Evolutionary conservation across 2,329 filamentous ascomycete genomes (phyloP).

Genomic region (Neofusicoccum umdonicola): DNA sequence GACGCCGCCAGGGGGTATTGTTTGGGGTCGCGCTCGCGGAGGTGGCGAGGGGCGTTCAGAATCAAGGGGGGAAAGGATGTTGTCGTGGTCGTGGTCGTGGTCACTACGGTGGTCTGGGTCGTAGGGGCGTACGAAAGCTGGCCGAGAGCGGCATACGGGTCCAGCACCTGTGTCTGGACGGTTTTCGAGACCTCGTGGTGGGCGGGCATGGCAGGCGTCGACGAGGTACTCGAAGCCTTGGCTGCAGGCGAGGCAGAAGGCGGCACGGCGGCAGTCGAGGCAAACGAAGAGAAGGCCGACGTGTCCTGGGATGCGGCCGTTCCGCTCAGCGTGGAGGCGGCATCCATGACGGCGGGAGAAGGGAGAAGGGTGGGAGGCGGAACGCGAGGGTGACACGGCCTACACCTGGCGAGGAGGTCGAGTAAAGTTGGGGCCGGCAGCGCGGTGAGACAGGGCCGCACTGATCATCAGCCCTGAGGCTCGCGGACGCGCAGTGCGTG

Average conservation of each 20-base stretch:
- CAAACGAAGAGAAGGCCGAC: slow-evolving; percentile 12
- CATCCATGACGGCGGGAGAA: slow-evolving; percentile 19
- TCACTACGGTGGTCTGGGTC: slow-evolving; percentile 68
- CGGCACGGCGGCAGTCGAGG: slow-evolving; percentile 9
- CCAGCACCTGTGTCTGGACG: slow-evolving; percentile 27
- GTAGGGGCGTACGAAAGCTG: slow-evolving; percentile 63
- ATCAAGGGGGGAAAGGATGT: slow-evolving; percentile 79
- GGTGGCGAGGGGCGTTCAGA: slow-evolving; percentile 68
- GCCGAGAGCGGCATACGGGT: slow-evolving; percentile 48
- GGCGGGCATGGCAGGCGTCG: slow-evolving; percentile 25
- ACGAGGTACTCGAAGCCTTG: slow-evolving; percentile 17
- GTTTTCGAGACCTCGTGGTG: slow-evolving; percentile 28
- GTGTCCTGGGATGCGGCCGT: slow-evolving; percentile 8
- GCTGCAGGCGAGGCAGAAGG: slow-evolving; percentile 6
- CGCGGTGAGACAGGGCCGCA: slow-evolving; percentile 17
- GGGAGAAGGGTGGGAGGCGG: slow-evolving; percentile 20
- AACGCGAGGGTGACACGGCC: slow-evolving; percentile 25
- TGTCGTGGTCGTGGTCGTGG: slow-evolving; percentile 88
- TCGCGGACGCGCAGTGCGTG: slow-evolving; percentile 7
- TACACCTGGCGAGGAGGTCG: slow-evolving; percentile 18
- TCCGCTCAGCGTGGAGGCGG: slow-evolving; percentile 17
- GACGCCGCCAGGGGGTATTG: slow-evolving; percentile 84
- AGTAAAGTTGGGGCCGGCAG: slow-evolving; percentile 18
- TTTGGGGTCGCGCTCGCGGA: slow-evolving; percentile 75
- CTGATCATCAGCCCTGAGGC: slow-evolving; percentile 16